A percentile compares a stretch with the other conserved stretches of the same genome.
phyloP scores from a whole-genome alignment of 345 rosid genomes.

The Geranium brycei region DNA sequence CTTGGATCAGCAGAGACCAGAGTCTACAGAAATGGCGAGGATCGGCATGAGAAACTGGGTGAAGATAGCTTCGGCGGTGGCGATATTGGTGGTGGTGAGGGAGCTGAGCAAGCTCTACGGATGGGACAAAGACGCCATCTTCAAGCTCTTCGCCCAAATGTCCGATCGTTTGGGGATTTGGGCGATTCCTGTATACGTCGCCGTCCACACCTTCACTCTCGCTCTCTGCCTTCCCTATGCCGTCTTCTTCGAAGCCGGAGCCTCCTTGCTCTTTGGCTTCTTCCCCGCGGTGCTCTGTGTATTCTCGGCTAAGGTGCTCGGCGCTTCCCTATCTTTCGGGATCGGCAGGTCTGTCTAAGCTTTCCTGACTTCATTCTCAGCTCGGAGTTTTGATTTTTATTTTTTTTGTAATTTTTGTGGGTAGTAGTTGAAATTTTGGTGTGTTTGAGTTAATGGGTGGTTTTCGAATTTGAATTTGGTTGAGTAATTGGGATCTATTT shows the following conservation, averaged over 20 bases:
- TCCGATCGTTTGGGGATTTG: conserved; percentile 63
- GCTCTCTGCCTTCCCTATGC: conserved; percentile 80
- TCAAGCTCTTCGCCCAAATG: conserved; percentile 33
- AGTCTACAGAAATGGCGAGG: background rate
- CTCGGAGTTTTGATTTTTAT: background rate
- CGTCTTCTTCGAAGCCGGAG: conserved; percentile 80
- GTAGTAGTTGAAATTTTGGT: no score
- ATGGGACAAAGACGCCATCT: conserved; percentile 46
- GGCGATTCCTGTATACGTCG: conserved; percentile 86
- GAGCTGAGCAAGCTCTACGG: conserved; percentile 31
- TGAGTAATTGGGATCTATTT: background rate
- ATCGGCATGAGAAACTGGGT: conserved; percentile 39
- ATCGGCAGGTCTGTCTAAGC: conserved; percentile 58
- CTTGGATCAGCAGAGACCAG: background rate
- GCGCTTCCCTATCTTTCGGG: conserved; percentile 83
- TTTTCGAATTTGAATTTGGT: background rate
- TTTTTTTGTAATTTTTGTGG: no score
- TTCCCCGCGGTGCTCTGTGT: conserved; percentile 67
- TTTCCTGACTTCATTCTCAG: background rate
- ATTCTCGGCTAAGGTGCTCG: conserved; percentile 65
- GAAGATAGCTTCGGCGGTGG: conserved; percentile 27
- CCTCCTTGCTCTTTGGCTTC: conserved; percentile 78
- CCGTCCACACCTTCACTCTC: conserved; percentile 56
- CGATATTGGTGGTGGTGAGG: conserved; percentile 19
- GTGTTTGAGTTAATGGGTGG: background rate